Conservation (phyloP, 148 eudicot species). For the Cornus suecica region DNA sequence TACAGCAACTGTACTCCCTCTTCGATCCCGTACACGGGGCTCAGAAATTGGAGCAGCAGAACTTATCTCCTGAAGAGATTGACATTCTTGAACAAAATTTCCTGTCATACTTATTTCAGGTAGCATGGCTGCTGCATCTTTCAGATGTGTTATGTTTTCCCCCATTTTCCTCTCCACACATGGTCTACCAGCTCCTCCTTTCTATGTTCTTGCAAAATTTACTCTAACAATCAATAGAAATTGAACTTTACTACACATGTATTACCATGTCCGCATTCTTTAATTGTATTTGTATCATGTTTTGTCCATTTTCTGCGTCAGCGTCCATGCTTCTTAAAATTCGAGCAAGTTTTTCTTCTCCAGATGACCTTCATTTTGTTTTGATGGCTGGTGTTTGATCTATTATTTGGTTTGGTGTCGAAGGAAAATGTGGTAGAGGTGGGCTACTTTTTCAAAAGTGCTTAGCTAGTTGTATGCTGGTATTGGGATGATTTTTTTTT, state of each 20-base stretch:
- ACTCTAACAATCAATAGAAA: background rate
- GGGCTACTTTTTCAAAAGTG: background rate
- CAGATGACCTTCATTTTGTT: background rate
- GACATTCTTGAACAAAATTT: conserved; percentile 91
- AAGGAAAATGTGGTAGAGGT: background rate
- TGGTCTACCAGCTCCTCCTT: background rate
- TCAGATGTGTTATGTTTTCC: no score
- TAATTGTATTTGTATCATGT: background rate
- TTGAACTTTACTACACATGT: background rate
- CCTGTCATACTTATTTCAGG: conserved; percentile 75
- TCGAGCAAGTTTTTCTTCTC: background rate
- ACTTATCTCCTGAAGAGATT: conserved; percentile 62
- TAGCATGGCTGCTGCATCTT: conserved; percentile 21
- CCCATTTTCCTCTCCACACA: no score
- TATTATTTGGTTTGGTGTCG: background rate
- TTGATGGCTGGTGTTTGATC: background rate
- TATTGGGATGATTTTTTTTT: background rate
- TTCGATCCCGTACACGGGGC: conserved; percentile 91
- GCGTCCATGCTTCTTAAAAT: background rate
- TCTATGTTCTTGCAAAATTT: background rate
- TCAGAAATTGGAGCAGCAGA: conserved; percentile 78
- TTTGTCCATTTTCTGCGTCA: background rate
- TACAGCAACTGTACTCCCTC: conserved; percentile 89
- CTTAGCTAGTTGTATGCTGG: background rate
- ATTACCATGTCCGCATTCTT: background rate